Evolutionary conservation across 2,329 filamentous ascomycete genomes (phyloP), one percentile per base, ranked within the genome.

Genomic region (Phoma sp.): DNA sequence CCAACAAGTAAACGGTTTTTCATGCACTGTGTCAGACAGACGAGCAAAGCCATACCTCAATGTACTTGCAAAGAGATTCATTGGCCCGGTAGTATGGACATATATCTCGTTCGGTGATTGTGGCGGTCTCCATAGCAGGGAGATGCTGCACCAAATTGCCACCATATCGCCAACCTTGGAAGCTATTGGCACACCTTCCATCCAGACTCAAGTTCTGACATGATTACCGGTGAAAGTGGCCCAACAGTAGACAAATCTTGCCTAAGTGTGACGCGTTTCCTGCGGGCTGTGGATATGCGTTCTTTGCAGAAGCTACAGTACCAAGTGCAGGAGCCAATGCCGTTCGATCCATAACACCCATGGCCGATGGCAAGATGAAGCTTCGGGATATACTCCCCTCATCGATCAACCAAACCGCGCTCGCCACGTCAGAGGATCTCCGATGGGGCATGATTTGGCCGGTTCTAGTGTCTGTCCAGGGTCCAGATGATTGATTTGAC

Each of bases 361-460:
- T 71, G 69, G 72, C 71, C 70, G 69, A 75, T 72, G 72, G 71
- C 68, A 56, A 74, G 65, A 72, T 70, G 72, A 69, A 73, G 67
- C 67, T 65, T 71, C 72, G 69, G 68, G 69, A 69, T 68, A 70
- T 70, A 64, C 68, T 56, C 65, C 71, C 68, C 67, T 69, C 68
- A 69, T 58, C 59, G 61, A 71, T 76, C 72, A 75, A 76, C 76
- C 75, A 78, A 71, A 76, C 74, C 76, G 69, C 68, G 73, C 60
- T 73, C 75, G 78, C 79, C 79, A 81, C 79, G 79, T 81, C 78
- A 80, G 78, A 78, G 75, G 78, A 77, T 80, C 78, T 78, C 76
- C 78, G 77, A 79, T 74, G 73, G 76, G 72, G 74, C 71, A 75
- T 72, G 73, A 73, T 78, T 73, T 76, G 76, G 76, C 74, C 74